A percentile compares a stretch with the other conserved stretches of the same genome.
These are phyloP conservation scores for Citropsis articulata DNA, from an alignment of 345 rosid species.

Conservation along the genomic window DNA sequence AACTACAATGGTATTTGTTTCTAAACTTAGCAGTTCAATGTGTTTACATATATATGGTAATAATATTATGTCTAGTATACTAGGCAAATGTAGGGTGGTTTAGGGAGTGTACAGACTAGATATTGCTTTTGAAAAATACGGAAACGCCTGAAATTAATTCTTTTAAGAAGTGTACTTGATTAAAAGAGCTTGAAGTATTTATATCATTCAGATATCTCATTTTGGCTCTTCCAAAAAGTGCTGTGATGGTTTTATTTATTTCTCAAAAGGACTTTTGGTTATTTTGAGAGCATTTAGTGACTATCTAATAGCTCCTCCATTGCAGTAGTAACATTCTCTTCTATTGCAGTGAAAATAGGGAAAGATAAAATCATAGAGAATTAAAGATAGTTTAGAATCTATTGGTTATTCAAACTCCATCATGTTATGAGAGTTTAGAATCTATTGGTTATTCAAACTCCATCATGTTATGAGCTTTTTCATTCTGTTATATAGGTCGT, in stretches of 20 bases:
- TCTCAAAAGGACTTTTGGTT: background rate
- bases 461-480: background rate
- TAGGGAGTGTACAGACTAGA: background rate
- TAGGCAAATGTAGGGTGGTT: background rate
- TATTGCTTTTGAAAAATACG: background rate
- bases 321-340: background rate
- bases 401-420: background rate
- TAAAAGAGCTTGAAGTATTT: background rate
- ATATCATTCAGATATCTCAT: background rate
- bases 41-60: background rate
- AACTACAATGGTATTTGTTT: background rate
- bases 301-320: background rate
- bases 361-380: background rate
- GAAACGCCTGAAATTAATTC: background rate
- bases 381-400: background rate
- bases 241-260: no score
- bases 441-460: background rate
- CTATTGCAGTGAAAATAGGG: background rate
- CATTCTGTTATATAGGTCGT: slow-evolving; percentile 49
- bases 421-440: background rate
- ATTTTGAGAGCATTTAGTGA: background rate
- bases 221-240: no score
- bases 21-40: background rate
- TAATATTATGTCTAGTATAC: background rate
- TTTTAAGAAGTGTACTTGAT: background rate